Evolutionary conservation across 345 rosid species (phyloP).

Genomic region (Eucalyptus cloeziana): DNA sequence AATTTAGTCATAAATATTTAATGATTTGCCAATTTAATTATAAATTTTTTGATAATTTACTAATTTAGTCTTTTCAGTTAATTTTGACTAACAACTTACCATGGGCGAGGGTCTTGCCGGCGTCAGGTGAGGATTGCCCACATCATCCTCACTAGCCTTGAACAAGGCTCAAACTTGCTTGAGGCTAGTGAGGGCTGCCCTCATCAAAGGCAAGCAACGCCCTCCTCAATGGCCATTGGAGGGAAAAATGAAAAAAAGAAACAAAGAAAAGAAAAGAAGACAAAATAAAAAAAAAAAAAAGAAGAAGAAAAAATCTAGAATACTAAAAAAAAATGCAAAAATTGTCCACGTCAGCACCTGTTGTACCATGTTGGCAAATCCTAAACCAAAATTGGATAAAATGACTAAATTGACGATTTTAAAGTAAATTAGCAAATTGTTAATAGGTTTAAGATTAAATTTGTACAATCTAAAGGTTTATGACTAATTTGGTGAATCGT

Average conservation of each 20-base stretch:
- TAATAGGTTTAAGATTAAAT: too few species aligned
- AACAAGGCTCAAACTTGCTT: not conserved
- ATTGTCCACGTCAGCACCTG: fast-evolving
- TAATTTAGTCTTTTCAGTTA: fast-evolving
- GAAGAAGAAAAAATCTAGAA: too few species aligned
- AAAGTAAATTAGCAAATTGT: not conserved
- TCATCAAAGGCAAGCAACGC: not conserved
- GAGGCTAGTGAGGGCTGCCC: too few species aligned
- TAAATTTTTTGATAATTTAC: not conserved
- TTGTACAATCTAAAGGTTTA: too few species aligned
- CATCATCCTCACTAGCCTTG: fast-evolving
- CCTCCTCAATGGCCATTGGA: fast-evolving
- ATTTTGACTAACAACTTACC: not conserved
- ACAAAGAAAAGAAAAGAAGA: too few species aligned
- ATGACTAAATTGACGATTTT: too few species aligned
- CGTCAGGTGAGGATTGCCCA: fast-evolving
- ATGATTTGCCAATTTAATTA: not conserved
- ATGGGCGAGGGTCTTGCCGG: fast-evolving
- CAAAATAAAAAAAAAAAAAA: too few species aligned
- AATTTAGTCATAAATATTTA: too few species aligned
- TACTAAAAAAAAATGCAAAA: too few species aligned
- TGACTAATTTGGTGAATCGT: too few species aligned
- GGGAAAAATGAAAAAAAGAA: not conserved
- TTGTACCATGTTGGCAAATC: too few species aligned
- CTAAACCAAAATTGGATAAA: not conserved